Conservation (phyloP, 768 basidiomycete genomes). For the Agrocybe pediades region DNA sequence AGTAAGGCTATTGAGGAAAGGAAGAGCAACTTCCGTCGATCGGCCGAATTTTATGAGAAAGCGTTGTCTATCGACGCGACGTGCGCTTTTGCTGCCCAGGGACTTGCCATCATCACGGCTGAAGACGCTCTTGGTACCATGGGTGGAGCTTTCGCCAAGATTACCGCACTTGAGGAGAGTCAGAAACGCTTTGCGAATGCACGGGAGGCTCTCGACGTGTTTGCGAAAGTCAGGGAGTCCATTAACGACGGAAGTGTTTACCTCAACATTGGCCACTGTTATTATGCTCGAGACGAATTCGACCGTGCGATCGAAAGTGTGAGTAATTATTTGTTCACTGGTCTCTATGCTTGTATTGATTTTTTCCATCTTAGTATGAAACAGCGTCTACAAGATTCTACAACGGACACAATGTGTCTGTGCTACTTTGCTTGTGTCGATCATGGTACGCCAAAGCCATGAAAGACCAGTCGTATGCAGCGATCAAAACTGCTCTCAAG, state of each 20-base stretch:
- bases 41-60: constrained; percentile 92
- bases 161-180: constrained; percentile 58
- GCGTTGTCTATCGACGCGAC: constrained; percentile 81
- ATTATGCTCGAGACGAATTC: constrained; percentile 90
- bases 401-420: constrained; percentile 69
- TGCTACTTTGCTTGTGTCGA: constrained; percentile 84
- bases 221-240: constrained; percentile 89
- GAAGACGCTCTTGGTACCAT: constrained; percentile 84
- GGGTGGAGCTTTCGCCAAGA: constrained; percentile 50
- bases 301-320: constrained; percentile 97
- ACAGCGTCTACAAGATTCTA: constrained; percentile 85
- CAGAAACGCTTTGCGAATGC: constrained; percentile 71
- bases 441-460: constrained; percentile 95
- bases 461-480: constrained; percentile 80
- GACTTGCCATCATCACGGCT: constrained; percentile 90
- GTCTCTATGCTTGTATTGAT: not conserved
- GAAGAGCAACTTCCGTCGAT: constrained; percentile 72
- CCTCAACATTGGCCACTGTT: constrained; percentile 96
- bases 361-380: constrained; percentile 66
- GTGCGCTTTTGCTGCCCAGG: constrained; percentile 94
- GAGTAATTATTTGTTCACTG: constrained; percentile 26
- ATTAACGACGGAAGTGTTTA: constrained; percentile 84
- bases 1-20: constrained; percentile 68
- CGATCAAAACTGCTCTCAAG: constrained; percentile 83
- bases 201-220: constrained; percentile 85